phyloP scores from a whole-genome alignment of 2,329 filamentous ascomycete species.

The Talaromyces sp. region DNA sequence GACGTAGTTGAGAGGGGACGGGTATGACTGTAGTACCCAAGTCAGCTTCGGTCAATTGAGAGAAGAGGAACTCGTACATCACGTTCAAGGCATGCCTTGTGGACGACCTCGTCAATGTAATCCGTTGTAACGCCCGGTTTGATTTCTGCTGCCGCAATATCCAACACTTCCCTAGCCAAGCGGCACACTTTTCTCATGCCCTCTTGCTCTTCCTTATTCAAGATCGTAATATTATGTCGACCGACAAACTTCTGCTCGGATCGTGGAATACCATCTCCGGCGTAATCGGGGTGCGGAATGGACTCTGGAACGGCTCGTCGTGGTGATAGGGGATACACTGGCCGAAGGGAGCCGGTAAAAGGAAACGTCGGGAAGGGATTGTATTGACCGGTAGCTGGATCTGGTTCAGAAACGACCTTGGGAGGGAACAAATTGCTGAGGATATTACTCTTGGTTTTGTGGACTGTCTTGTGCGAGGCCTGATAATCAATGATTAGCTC shows the following conservation, averaged over 20 bases:
- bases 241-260: conserved; percentile 64
- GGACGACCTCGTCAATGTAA: conserved; percentile 88
- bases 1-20: conserved; percentile 91
- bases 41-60: conserved; percentile 17
- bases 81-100: conserved; percentile 90
- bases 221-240: conserved; percentile 76
- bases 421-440: conserved; percentile 72
- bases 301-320: conserved; percentile 70
- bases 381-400: conserved; percentile 82
- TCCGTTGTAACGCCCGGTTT: conserved; percentile 95
- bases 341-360: conserved; percentile 77
- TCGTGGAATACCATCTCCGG: conserved; percentile 71
- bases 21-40: conserved; percentile 66
- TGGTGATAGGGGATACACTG: conserved; percentile 79
- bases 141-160: conserved; percentile 78
- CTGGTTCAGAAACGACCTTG: conserved; percentile 83
- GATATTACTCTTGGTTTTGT: conserved; percentile 75
- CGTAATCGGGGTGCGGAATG: conserved; percentile 85
- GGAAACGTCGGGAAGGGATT: conserved; percentile 89
- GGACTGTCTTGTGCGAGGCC: conserved; percentile 76
- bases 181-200: conserved; percentile 91
- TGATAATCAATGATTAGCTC: conserved; percentile 36
- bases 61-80: conserved; percentile 60
- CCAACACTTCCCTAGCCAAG: conserved; percentile 83
- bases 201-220: conserved; percentile 76